These are phyloP conservation scores for Pseudozyma sp. DNA, from an alignment of 1,284 basidiomycete genomes.

Conservation along the genomic window DNA sequence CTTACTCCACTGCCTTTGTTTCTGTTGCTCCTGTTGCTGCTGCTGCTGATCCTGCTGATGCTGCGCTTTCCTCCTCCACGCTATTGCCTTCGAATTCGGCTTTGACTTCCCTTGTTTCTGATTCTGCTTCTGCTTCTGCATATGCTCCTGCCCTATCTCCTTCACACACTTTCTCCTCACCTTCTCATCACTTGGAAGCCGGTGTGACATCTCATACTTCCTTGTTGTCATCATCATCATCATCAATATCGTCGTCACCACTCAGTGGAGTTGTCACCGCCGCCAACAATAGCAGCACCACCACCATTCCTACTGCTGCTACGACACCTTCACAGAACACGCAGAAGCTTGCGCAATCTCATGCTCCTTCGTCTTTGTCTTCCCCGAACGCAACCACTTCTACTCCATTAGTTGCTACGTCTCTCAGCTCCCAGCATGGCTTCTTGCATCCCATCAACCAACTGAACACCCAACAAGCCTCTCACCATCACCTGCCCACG, in stretches of 20 bases:
- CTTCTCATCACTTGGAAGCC: slow-evolving; percentile 1
- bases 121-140: slow-evolving; percentile 1
- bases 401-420: not conserved
- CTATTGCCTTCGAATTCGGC: slow-evolving; percentile 12
- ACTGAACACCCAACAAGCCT: slow-evolving; percentile 4
- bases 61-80: slow-evolving; percentile 7
- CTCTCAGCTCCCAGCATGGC: slow-evolving; percentile 14
- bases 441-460: not conserved
- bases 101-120: slow-evolving; percentile 8
- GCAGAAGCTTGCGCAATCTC: slow-evolving; percentile 8
- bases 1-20: slow-evolving; percentile 17
- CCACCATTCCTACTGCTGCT: slow-evolving; percentile 15
- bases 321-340: slow-evolving; percentile 27
- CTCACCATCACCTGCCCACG: not conserved
- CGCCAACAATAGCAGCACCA: slow-evolving; percentile 8
- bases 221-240: slow-evolving; percentile 17
- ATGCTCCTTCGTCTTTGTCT: not conserved
- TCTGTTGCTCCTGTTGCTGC: not conserved
- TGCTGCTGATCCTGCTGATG: slow-evolving; percentile 5
- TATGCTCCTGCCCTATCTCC: slow-evolving; percentile 2
- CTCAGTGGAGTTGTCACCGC: not conserved
- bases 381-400: not conserved
- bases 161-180: not conserved
- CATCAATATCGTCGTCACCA: slow-evolving; percentile 15
- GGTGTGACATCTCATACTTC: slow-evolving; percentile 10